Evolutionary conservation across 495 filamentous ascomycete species (phyloP).

Genomic region (Hyaloscypha finlandica): DNA sequence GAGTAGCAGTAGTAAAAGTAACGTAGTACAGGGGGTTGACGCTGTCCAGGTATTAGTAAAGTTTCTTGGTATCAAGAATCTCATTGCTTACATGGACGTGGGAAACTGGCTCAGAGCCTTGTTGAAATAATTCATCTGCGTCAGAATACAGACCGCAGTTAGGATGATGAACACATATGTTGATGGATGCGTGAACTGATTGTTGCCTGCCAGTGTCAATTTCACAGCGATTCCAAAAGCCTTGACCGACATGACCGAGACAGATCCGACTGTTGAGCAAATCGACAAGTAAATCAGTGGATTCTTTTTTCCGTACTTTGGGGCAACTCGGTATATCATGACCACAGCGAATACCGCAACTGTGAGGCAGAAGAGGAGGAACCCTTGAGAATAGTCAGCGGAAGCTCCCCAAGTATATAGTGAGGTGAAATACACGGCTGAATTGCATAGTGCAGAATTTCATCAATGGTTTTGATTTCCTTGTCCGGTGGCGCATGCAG

Average conservation of each 20-base stretch:
- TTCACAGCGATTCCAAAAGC: constrained; percentile 97
- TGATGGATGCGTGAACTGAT: constrained; percentile 90
- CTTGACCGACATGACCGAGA: constrained; percentile 98
- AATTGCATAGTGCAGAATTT: constrained; percentile 86
- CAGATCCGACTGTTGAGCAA: constrained; percentile 92
- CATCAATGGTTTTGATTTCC: constrained; percentile 82
- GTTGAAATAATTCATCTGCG: constrained; percentile 99
- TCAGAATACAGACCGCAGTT: constrained; percentile 87
- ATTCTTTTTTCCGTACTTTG: constrained; percentile 87
- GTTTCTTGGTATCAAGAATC: background rate
- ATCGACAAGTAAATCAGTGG: constrained; percentile 95
- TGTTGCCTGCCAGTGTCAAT: constrained; percentile 84
- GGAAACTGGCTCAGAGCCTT: constrained; percentile 97
- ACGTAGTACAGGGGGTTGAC: constrained; percentile 99
- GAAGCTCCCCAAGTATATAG: background rate
- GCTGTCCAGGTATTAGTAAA: constrained; percentile 47
- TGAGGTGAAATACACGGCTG: constrained; percentile 67
- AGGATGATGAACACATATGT: constrained; percentile 98
- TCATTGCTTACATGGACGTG: constrained; percentile 79
- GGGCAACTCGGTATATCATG: constrained; percentile 95
- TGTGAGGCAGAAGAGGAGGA: constrained; percentile 76
- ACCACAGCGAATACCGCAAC: constrained; percentile 81
- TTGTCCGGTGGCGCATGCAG: constrained; percentile 94
- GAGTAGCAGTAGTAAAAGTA: constrained; percentile 95
- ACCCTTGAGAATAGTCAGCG: constrained; percentile 56